phyloP scores from a whole-genome alignment of 73 alveolate genomes.

The Paramecium octaurelia region DNA sequence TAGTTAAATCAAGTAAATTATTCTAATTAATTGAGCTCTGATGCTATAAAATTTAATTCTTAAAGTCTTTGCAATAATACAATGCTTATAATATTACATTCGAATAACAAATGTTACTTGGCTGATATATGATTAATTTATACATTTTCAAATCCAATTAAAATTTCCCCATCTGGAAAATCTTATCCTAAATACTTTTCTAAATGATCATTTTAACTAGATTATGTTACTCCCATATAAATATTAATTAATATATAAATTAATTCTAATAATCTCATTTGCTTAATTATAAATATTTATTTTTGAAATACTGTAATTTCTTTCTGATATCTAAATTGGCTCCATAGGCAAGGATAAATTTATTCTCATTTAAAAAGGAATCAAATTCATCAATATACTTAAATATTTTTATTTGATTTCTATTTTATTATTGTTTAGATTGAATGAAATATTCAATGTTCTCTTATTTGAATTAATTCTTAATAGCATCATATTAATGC shows the following conservation, averaged over 20 bases:
- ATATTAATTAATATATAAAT: neutral
- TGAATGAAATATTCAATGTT: neutral
- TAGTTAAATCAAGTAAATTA: neutral
- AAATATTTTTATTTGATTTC: neutral
- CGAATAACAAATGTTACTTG: conserved; percentile 54
- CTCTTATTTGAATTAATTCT: neutral
- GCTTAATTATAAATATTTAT: conserved; percentile 2
- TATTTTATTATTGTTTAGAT: neutral
- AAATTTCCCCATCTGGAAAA: conserved; percentile 54
- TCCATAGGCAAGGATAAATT: neutral
- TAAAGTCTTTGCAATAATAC: conserved; percentile 46
- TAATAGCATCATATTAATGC: neutral
- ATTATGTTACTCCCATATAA: neutral
- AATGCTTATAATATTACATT: conserved; percentile 50
- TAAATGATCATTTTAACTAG: neutral
- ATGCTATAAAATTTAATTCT: conserved; percentile 11
- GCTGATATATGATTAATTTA: neutral
- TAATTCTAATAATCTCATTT: neutral
- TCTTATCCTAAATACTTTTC: conserved; percentile 41
- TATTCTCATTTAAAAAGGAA: neutral
- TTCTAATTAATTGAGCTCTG: conserved; percentile 17
- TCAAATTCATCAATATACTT: conserved; percentile 1
- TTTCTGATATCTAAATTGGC: neutral
- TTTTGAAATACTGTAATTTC: neutral
- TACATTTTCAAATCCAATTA: conserved; percentile 62